A percentile compares a stretch with the other conserved stretches of the same genome.
phyloP scores from a whole-genome alignment of 139 green algal species.

The Volvox africanus region DNA sequence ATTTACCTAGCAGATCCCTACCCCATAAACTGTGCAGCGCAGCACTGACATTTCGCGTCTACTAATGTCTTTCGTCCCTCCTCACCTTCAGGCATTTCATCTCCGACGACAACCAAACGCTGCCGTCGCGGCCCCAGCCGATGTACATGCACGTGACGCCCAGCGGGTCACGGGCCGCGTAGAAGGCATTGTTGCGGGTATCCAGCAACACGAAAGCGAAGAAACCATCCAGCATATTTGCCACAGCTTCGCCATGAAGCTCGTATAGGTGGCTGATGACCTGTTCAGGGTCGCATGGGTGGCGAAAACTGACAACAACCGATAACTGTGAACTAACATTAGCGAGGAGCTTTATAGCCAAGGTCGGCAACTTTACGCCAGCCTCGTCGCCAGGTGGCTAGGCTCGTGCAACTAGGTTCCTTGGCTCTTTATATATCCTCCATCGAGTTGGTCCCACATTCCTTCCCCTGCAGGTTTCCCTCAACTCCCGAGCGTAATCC shows the following conservation, averaged over 20 bases:
- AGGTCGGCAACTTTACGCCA: too few species aligned
- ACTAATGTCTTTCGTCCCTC: not conserved
- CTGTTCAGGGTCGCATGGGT: slow-evolving; percentile 27
- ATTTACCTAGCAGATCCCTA: too few species aligned
- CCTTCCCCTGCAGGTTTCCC: too few species aligned
- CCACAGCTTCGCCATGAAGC: slow-evolving; percentile 84
- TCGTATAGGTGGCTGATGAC: slow-evolving; percentile 87
- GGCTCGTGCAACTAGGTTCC: too few species aligned
- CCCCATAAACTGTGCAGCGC: too few species aligned
- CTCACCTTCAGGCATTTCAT: slow-evolving; percentile 95
- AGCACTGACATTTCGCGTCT: too few species aligned
- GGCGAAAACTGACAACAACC: not conserved
- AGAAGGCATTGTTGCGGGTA: slow-evolving; percentile 72
- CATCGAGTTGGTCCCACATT: too few species aligned
- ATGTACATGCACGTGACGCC: slow-evolving; percentile 97
- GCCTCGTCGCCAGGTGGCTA: too few species aligned
- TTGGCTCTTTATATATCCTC: too few species aligned
- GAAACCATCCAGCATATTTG: slow-evolving; percentile 94
- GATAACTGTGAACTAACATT: too few species aligned
- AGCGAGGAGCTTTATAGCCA: not conserved
- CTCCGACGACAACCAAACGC: slow-evolving; percentile 93
- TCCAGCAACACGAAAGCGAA: slow-evolving; percentile 83
- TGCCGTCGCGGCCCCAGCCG: slow-evolving; percentile 84
- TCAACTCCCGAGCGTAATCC: too few species aligned
- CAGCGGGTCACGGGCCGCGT: slow-evolving; percentile 91